These are phyloP conservation scores for Pterocarpus macrocarpus DNA, from an alignment of 306 rosid genomes.

Conservation along the genomic window DNA sequence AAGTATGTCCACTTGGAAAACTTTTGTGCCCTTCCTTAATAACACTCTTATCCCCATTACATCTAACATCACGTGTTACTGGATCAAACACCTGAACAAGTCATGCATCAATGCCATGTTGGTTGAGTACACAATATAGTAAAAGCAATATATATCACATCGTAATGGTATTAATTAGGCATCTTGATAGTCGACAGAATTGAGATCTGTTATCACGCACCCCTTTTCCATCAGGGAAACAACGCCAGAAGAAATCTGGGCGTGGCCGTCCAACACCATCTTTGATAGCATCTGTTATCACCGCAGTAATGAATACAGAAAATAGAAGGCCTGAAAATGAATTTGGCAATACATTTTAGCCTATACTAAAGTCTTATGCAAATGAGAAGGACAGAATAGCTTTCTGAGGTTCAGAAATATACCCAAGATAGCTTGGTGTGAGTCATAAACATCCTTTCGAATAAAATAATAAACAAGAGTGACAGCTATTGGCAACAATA, in stretches of 20 bases:
- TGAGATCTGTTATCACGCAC: conserved; percentile 45
- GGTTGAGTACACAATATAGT: conserved; percentile 1
- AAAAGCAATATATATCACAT: conserved; percentile 33
- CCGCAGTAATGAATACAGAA: conserved; percentile 75
- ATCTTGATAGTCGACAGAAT: conserved; percentile 1
- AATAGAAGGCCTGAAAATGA: conserved; percentile 74
- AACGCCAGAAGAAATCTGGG: conserved; percentile 94
- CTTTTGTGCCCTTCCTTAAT: conserved; percentile 90
- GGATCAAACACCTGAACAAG: conserved; percentile 65
- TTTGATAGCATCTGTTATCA: conserved; percentile 82
- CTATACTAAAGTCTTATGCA: neutral
- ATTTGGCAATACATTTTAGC: conserved; percentile 28
- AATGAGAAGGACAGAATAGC: neutral
- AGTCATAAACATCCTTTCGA: conserved; percentile 78
- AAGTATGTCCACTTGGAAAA: conserved; percentile 93
- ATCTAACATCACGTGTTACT: conserved; percentile 57
- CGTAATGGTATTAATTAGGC: conserved; percentile 10
- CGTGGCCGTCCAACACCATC: conserved; percentile 91
- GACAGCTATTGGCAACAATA: conserved; percentile 63
- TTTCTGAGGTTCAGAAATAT: conserved; percentile 22
- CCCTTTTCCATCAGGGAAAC: conserved; percentile 83
- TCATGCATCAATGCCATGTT: conserved; percentile 33
- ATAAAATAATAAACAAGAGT: conserved; percentile 67
- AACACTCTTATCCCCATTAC: conserved; percentile 69
- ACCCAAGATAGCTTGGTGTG: conserved; percentile 87